Percentiles rank a stretch among this genome's conserved stretches.
phyloP scores from a whole-genome alignment of 768 basidiomycete genomes.

The Hygrophorus russula region DNA sequence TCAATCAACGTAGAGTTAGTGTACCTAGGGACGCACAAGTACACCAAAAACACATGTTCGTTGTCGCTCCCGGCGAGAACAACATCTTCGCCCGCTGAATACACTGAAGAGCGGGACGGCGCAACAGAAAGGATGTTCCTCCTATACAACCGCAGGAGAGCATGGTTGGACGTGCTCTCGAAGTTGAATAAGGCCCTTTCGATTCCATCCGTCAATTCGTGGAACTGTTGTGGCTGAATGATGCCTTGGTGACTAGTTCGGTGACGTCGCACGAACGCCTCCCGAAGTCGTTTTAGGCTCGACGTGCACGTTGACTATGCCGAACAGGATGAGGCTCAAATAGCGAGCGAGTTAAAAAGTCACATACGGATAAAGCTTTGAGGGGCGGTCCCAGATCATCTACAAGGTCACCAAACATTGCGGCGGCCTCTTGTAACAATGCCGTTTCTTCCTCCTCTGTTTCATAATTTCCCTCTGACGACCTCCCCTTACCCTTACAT shows the following conservation, averaged over 20 bases:
- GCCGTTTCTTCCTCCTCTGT: constrained; percentile 25
- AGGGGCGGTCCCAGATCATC: constrained; percentile 74
- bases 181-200: constrained; percentile 62
- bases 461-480: constrained; percentile 21
- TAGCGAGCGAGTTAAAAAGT: not conserved
- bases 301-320: constrained; percentile 46
- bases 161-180: constrained; percentile 77
- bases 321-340: not conserved
- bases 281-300: constrained; percentile 52
- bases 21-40: constrained; percentile 54
- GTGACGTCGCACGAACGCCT: constrained; percentile 41
- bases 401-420: constrained; percentile 68
- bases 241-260: constrained; percentile 16
- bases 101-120: constrained; percentile 7
- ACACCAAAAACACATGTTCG: constrained; percentile 81
- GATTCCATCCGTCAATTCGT: constrained; percentile 51
- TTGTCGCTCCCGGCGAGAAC: constrained; percentile 41
- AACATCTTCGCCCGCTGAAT: constrained; percentile 15
- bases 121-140: constrained; percentile 27
- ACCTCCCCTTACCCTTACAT: constrained; percentile 9
- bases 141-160: constrained; percentile 66
- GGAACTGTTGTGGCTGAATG: constrained; percentile 49
- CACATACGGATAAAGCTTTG: constrained; percentile 57
- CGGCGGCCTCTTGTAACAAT: constrained; percentile 52
- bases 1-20: constrained; percentile 1